Evolutionary conservation across 2,329 filamentous ascomycete genomes (phyloP).

Genomic region (Aspergillus unguis): DNA sequence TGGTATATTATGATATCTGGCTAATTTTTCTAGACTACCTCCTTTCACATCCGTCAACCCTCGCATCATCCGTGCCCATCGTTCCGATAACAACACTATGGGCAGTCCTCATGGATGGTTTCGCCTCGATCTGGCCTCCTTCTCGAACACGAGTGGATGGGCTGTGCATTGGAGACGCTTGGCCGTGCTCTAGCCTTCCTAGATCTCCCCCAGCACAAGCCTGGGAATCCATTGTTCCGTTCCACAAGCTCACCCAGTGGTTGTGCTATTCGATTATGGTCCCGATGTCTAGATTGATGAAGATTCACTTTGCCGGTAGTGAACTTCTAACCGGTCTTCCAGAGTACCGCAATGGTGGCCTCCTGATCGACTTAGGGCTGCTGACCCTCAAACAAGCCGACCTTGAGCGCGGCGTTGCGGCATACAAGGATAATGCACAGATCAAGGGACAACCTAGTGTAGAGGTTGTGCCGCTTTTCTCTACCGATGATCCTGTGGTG

Average conservation of each 20-base stretch:
- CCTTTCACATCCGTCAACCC: conserved; percentile 84
- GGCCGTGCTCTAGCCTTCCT: conserved; percentile 84
- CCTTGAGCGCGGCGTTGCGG: conserved; percentile 65
- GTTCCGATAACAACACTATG: conserved; percentile 84
- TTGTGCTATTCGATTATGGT: conserved; percentile 91
- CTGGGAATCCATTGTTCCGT: conserved; percentile 81
- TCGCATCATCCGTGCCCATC: conserved; percentile 83
- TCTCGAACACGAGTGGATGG: conserved; percentile 85
- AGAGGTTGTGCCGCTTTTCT: conserved; percentile 72
- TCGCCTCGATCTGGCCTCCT: conserved; percentile 82
- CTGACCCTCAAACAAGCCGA: conserved; percentile 71
- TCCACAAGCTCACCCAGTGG: conserved; percentile 95
- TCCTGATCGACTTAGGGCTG: conserved; percentile 81
- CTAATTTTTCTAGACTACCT: conserved; percentile 66
- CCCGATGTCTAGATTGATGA: conserved; percentile 77
- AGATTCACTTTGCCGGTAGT: conserved; percentile 74
- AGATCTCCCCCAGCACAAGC: conserved; percentile 60
- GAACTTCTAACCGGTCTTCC: conserved; percentile 83
- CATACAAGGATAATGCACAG: conserved; percentile 67
- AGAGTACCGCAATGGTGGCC: conserved; percentile 87
- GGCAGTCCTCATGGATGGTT: conserved; percentile 82
- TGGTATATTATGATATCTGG: conserved; percentile 3
- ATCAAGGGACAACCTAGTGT: conserved; percentile 68
- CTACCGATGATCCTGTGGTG: conserved; percentile 70
- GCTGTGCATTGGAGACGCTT: conserved; percentile 84